Conservation (phyloP, 257 asterid genomes). For the Penstemon davidsonii region DNA sequence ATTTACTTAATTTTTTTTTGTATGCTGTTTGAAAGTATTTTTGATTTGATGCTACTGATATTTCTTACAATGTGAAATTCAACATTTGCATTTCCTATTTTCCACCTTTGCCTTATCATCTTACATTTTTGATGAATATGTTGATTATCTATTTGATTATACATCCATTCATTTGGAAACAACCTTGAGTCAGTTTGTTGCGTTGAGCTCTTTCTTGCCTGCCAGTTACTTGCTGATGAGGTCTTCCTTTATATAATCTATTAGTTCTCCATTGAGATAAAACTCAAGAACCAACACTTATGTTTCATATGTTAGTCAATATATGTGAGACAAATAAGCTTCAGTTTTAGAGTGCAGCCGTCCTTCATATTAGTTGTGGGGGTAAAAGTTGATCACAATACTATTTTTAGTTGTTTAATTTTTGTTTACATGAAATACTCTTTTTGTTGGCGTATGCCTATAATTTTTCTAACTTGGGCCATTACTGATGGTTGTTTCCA, state of each 20-base stretch:
- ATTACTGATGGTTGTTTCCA: neutral
- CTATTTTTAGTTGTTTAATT: neutral
- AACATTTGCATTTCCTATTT: neutral
- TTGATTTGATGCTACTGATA: neutral
- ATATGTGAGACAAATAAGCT: neutral
- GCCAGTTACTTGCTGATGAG: conserved; percentile 1
- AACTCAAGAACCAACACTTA: neutral
- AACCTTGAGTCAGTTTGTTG: neutral
- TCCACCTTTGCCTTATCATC: neutral
- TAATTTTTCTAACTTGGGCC: neutral
- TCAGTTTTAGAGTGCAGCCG: neutral
- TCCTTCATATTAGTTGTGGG: neutral
- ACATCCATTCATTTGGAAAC: neutral
- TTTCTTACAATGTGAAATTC: neutral
- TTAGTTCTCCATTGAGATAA: neutral
- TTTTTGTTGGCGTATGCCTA: neutral
- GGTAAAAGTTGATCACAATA: neutral
- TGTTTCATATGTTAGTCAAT: neutral
- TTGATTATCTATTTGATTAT: neutral
- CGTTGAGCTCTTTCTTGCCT: neutral
- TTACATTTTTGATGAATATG: neutral
- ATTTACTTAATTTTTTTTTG: neutral
- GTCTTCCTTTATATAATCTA: conserved; percentile 5
- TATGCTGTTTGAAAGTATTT: neutral
- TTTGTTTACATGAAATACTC: neutral